Evolutionary conservation across 1,139 yeast genomes (phyloP), one percentile per base, ranked within the genome.

Genomic region (Geotrichum restrictum): DNA sequence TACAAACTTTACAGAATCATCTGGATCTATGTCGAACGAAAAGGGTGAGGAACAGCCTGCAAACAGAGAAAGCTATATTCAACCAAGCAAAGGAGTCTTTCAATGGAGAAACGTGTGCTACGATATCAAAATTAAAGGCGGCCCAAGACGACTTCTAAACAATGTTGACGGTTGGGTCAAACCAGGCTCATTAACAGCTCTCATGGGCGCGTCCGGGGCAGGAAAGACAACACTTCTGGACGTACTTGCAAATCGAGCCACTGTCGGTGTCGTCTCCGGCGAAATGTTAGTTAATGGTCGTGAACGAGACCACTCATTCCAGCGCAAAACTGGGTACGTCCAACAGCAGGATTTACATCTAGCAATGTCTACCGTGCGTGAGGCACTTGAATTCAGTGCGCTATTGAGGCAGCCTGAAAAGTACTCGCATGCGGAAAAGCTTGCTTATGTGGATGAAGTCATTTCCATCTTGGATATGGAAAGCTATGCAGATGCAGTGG

Each of bases 191-290:
- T 70, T 84, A 59, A 84, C 89, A 36, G 93, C 93, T 5, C 72
- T 85, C 41, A 85, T 86, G 94, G 95, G 95, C 59, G 85, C 91
- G 19, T 84, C 94, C 21, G 95, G 95, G 70, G 94, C 94, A 48
- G 94, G 94, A 73, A 85, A 85, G 65, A 86, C 94, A 14, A 85
- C 94, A 0, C 65, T 82, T 45, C 74, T 86, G 56, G 88, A 85
- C 69, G 85, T 86, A 57, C 74, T 85, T 59, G 88, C 93, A 24
- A 83, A 83, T 61, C 81, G 95, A 69, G 84, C 84, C 38, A 84
- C 89, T 21, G 78, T 80, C 75, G 94, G 94, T 70, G 83, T 82
- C 45, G 83, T 85, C 47, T 78, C 88, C 42, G 94, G 94, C 64
- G 77, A 77, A 56, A 80, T 86, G 76, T 80, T 82, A 69, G 91